Evolutionary conservation across 768 basidiomycete genomes (phyloP).

Genomic region (Antrodiella citrinella): DNA sequence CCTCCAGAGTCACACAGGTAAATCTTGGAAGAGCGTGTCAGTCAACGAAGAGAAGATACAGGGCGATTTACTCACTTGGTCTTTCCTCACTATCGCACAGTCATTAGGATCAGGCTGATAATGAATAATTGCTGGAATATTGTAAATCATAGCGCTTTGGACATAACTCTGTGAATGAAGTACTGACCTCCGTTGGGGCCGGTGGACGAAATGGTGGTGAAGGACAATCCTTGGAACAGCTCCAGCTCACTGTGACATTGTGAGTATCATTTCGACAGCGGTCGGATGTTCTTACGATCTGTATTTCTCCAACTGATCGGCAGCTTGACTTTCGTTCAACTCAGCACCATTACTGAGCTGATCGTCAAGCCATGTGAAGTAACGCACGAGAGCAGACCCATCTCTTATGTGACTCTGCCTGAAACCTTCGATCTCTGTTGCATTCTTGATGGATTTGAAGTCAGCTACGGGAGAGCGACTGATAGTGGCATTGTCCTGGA

Average conservation of each 20-base stretch:
- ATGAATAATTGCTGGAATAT: slow-evolving; percentile 93
- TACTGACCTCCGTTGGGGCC: slow-evolving; percentile 92
- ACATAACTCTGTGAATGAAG: neutral
- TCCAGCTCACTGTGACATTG: slow-evolving; percentile 66
- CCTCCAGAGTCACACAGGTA: slow-evolving; percentile 88
- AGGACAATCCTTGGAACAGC: slow-evolving; percentile 82
- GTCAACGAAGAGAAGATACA: neutral
- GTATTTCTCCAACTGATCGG: slow-evolving; percentile 70
- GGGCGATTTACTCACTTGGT: slow-evolving; percentile 43
- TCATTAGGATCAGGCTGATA: slow-evolving; percentile 74
- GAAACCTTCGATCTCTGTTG: slow-evolving; percentile 69
- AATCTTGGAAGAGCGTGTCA: slow-evolving; percentile 27
- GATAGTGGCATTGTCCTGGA: slow-evolving; percentile 52
- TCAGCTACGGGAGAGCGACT: slow-evolving; percentile 69
- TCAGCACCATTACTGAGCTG: slow-evolving; percentile 52
- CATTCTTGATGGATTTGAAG: slow-evolving; percentile 75
- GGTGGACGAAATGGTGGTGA: slow-evolving; percentile 86
- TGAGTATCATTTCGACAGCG: too few species aligned
- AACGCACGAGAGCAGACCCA: slow-evolving; percentile 77
- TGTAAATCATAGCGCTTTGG: too few species aligned
- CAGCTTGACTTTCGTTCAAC: slow-evolving; percentile 74
- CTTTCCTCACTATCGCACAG: slow-evolving; percentile 66
- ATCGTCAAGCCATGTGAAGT: slow-evolving; percentile 95
- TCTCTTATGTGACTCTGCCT: slow-evolving; percentile 83
- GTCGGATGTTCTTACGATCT: slow-evolving; percentile 53